Percentiles rank a stretch among this genome's conserved stretches.
These are phyloP conservation scores for Cytospora mali DNA, from an alignment of 2,329 filamentous ascomycete genomes.

Conservation along the genomic window DNA sequence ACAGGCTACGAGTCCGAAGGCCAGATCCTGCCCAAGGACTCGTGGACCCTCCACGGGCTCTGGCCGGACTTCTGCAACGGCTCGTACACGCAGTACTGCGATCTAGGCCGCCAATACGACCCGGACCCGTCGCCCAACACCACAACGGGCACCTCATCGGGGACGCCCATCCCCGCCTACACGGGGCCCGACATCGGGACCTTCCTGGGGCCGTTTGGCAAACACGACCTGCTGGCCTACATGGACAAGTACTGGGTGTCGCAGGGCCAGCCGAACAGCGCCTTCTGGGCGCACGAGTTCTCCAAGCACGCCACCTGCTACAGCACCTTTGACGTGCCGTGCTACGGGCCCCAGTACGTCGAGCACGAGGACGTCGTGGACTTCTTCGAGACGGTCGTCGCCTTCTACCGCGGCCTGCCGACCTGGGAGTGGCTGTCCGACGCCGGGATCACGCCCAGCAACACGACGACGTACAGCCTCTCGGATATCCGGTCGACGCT, in stretches of 20 bases:
- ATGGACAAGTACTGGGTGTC: conserved; percentile 70
- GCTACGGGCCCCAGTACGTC: conserved; percentile 62
- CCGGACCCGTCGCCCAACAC: conserved; percentile 64
- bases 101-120: conserved; percentile 66
- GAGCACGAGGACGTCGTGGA: conserved; percentile 63
- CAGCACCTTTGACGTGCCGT: conserved; percentile 65
- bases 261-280: conserved; percentile 56
- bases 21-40: conserved; percentile 58
- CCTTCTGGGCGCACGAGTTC: conserved; percentile 70
- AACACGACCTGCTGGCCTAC: conserved; percentile 61
- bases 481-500: conserved; percentile 55
- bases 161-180: conserved; percentile 59
- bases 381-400: conserved; percentile 63
- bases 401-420: conserved; percentile 60
- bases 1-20: conserved; percentile 61
- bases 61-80: conserved; percentile 59
- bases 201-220: conserved; percentile 61
- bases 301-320: conserved; percentile 70
- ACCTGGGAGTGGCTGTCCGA: conserved; percentile 63
- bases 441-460: conserved; percentile 58
- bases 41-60: conserved; percentile 63
- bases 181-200: conserved; percentile 59
- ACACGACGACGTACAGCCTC: conserved; percentile 59
- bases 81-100: conserved; percentile 69
- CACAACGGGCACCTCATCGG: conserved; percentile 57